These are phyloP conservation scores for Besnoitia besnoiti DNA, from an alignment of 169 alveolate species.

Conservation along the genomic window DNA sequence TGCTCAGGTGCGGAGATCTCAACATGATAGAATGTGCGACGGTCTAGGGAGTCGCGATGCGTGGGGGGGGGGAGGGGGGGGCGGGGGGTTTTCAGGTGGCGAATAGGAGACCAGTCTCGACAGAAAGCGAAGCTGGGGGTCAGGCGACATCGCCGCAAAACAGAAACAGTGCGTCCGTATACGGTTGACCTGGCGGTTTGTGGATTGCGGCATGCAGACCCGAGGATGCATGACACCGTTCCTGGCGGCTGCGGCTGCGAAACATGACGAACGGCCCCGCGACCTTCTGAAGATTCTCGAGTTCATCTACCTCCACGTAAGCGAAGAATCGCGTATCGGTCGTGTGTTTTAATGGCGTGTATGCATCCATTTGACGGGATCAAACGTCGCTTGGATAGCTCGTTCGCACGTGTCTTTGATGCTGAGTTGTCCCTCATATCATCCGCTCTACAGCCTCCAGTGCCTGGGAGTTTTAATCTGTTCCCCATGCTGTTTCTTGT, in stretches of 20 bases:
- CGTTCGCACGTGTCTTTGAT: no score
- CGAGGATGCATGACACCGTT: slow-evolving; percentile 35
- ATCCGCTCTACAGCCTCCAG: no score
- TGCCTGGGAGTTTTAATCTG: no score
- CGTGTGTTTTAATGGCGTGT: no score
- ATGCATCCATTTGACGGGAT: no score
- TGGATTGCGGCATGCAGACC: not conserved
- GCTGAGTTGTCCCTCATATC: no score
- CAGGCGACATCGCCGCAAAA: not conserved
- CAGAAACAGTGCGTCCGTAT: not conserved
- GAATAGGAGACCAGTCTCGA: not conserved
- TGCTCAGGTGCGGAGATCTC: slow-evolving; percentile 3
- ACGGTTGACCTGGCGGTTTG: not conserved
- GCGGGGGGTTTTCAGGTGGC: not conserved
- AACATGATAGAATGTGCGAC: not conserved
- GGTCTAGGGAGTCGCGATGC: not conserved
- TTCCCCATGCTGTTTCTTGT: not conserved
- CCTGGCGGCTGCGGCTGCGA: slow-evolving; percentile 25
- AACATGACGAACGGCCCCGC: not conserved
- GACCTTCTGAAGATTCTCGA: slow-evolving; percentile 31
- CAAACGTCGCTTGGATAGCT: no score
- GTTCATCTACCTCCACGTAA: slow-evolving; percentile 30
- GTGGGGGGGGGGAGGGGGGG: not conserved
- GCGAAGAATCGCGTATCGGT: not conserved
- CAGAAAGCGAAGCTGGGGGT: not conserved